Base-by-base conservation (phyloP, 2,329 filamentous ascomycete genomes). In the Cercospora sp. region DNA sequence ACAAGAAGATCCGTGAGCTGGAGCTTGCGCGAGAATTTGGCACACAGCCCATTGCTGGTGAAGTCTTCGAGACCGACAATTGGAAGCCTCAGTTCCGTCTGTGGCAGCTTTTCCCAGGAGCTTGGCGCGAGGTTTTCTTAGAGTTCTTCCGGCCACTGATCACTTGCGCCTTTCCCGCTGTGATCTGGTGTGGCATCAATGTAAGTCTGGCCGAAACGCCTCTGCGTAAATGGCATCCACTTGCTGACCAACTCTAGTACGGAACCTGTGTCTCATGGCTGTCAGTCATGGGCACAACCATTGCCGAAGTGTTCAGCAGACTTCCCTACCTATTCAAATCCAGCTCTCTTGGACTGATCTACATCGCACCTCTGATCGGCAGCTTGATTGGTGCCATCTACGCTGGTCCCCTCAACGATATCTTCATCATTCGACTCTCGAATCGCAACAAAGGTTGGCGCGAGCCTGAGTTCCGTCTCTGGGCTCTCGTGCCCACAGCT, bases 391-490 rank as follows among this genome's bases (percentile, higher is more conserved):
- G 77, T 10, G 75, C 76, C 6, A 69, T 77, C 63, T 79, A 78
- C 66, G 75, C 77, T 6, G 76, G 78, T 26, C 73, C 72, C 31
- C 74, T 82, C 5, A 76, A 74, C 39, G 78, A 80, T 69, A 68
- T 68, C 10, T 73, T 78, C 28, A 75, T 76, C 12, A 67, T 80
- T n/a, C 69, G 69, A 9, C 72, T 77, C 45, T 80, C 80, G 12
- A 77, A 79, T 0, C 74, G 76, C 5, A 80, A 81, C 64, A 76
- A 76, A 9, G 80, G 80, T 20, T 75, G 80, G 16, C 74, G 78
- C 55, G 80, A 82, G 67, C 74, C 79, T 0, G 80, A 82, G 63
- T 76, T 81, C 51, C 67, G 81, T 60, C 70, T 82, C 0, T 83
- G 80, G 80, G 78, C 79, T 8, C 80, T 79, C 74, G 75, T 78